Percentiles rank a stretch among this genome's conserved stretches.
Evolutionary conservation across 2,329 filamentous ascomycete species (phyloP).

Genomic region (Fusarium falciforme): DNA sequence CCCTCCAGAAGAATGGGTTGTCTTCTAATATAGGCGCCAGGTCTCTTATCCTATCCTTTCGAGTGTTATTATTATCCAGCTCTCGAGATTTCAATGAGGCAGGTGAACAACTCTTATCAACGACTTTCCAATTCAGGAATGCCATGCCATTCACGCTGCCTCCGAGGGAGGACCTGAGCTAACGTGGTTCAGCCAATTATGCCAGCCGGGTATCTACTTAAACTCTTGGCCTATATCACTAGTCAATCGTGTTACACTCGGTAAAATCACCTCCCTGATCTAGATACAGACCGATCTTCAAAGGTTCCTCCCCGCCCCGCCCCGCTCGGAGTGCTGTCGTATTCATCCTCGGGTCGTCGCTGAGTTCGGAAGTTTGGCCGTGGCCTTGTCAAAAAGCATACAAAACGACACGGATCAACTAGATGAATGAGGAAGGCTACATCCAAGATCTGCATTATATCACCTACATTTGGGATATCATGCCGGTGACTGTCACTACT

Average conservation of each 20-base stretch:
- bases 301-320: not conserved
- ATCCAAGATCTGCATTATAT: not conserved
- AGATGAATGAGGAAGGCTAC: not conserved
- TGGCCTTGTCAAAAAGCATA: not conserved
- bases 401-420: not conserved
- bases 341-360: not conserved
- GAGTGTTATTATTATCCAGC: not conserved
- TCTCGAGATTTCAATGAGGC: not conserved
- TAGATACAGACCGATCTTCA: not conserved
- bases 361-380: not conserved
- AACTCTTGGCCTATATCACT: not conserved
- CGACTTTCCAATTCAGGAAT: not conserved
- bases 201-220: not conserved
- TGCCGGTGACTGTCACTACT: not conserved
- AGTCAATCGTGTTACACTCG: not conserved
- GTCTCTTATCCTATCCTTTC: not conserved
- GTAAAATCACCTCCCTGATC: not conserved
- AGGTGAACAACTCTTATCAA: not conserved
- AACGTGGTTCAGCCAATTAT: not conserved
- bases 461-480: not conserved
- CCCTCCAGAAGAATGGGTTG: not conserved
- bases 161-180: not conserved
- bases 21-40: not conserved
- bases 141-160: not conserved
- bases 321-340: not conserved